A percentile compares a stretch with the other conserved stretches of the same genome.
Evolutionary conservation across 1,284 basidiomycete species (phyloP).

Genomic region (Pulveroboletus sp.): DNA sequence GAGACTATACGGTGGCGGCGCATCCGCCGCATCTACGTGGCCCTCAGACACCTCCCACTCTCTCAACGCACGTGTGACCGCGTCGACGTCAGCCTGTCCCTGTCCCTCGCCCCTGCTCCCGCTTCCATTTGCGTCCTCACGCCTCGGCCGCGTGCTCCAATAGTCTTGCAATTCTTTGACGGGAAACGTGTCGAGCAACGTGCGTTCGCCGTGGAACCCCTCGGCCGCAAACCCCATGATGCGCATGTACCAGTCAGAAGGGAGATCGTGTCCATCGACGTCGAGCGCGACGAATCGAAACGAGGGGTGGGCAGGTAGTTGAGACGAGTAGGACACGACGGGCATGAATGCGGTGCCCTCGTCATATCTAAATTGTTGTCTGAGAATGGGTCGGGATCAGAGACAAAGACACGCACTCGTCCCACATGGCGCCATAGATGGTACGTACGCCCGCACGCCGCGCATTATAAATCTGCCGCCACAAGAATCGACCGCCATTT

Average conservation of each 20-base stretch:
- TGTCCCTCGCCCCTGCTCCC: background rate
- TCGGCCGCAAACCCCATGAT: conserved; percentile 73
- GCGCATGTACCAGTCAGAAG: conserved; percentile 81
- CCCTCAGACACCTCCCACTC: conserved; percentile 17
- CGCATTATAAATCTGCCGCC: conserved; percentile 71
- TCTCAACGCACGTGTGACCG: conserved; percentile 15
- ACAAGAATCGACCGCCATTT: conserved; percentile 70
- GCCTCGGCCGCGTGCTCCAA: conserved; percentile 62
- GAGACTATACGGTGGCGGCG: conserved; percentile 66
- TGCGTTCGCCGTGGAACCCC: conserved; percentile 60
- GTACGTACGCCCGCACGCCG: conserved; percentile 60
- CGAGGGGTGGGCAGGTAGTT: conserved; percentile 57
- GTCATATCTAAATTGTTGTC: conserved; percentile 55
- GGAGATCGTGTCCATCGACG: conserved; percentile 69
- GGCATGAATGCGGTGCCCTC: conserved; percentile 79
- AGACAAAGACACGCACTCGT: conserved; percentile 58
- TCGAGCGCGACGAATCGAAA: conserved; percentile 68
- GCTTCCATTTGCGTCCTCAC: too few relatives aligned
- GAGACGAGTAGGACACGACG: conserved; percentile 54
- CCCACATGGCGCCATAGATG: conserved; percentile 83
- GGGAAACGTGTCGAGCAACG: conserved; percentile 64
- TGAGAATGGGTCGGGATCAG: background rate
- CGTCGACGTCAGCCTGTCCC: conserved; percentile 2
- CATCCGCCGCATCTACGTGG: conserved; percentile 37
- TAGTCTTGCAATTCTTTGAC: conserved; percentile 73